These are phyloP conservation scores for Chloranthus sessilifolius DNA, from an alignment of 164 flowering plant genomes.

Conservation along the genomic window DNA sequence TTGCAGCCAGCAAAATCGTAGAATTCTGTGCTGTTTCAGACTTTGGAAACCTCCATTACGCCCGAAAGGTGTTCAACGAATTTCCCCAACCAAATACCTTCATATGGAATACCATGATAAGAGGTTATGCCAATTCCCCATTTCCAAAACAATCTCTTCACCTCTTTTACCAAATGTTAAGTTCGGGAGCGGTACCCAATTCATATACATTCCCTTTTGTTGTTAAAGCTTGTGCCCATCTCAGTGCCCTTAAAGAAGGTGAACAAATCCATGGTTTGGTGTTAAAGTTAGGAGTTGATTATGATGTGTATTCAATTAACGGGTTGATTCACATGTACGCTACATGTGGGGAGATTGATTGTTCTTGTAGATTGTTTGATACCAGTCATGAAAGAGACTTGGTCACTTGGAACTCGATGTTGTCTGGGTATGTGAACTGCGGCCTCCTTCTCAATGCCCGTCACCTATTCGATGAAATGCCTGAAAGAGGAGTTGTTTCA, in stretches of 20 bases:
- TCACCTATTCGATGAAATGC: constrained; percentile 8
- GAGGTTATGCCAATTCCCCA: constrained; percentile 11
- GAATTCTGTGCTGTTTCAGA: neutral
- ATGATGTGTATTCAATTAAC: constrained; percentile 9
- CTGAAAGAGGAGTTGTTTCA: constrained; percentile 8
- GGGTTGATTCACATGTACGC: constrained; percentile 16
- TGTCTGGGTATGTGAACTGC: constrained; percentile 10
- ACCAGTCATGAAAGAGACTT: constrained; percentile 1
- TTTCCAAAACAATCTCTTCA: constrained; percentile 4
- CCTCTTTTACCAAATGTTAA: constrained; percentile 7
- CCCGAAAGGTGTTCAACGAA: constrained; percentile 10
- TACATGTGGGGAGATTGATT: constrained; percentile 3
- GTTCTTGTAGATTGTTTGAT: constrained; percentile 6
- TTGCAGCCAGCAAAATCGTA: constrained; percentile 6
- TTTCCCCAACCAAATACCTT: constrained; percentile 11
- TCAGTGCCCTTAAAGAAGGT: constrained; percentile 9
- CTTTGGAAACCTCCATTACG: constrained; percentile 8
- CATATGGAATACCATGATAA: constrained; percentile 15
- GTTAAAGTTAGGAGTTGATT: constrained; percentile 7
- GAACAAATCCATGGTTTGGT: constrained; percentile 8
- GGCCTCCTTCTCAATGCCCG: constrained; percentile 2
- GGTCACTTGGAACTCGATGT: constrained; percentile 15
- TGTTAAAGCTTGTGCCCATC: constrained; percentile 12
- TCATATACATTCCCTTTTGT: constrained; percentile 12
- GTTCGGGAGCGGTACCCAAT: neutral